Conservation (phyloP, 257 asterid genomes). For the Solanum tarijense region DNA sequence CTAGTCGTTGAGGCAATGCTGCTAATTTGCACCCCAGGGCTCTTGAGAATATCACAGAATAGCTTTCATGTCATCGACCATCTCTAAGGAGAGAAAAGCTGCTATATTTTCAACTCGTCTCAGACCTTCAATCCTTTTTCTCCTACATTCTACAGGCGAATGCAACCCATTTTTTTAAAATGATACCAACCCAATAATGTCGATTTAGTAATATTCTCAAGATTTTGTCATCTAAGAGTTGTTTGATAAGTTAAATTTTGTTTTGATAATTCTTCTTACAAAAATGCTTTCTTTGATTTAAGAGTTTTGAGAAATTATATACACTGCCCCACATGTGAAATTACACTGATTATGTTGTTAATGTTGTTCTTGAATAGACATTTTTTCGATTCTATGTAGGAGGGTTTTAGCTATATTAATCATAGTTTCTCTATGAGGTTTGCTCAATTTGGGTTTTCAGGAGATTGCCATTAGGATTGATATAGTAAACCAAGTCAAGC, state of each 20-base stretch:
- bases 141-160: neutral
- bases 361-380: neutral
- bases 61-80: neutral
- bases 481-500: neutral
- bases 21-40: neutral
- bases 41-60: neutral
- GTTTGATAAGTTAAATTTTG: neutral
- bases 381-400: neutral
- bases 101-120: neutral
- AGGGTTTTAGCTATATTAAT: neutral
- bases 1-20: neutral
- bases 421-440: neutral
- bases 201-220: neutral
- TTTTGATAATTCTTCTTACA: neutral
- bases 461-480: neutral
- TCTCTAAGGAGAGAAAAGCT: neutral
- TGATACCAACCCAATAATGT: neutral
- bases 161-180: neutral
- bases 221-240: neutral
- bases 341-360: neutral
- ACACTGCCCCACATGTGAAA: neutral
- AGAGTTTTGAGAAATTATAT: neutral
- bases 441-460: neutral
- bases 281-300: neutral
- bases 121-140: neutral